Evolutionary conservation across 2,329 filamentous ascomycete genomes (phyloP), one percentile per base, ranked within the genome.

Genomic region (Aspergillus neotritici): DNA sequence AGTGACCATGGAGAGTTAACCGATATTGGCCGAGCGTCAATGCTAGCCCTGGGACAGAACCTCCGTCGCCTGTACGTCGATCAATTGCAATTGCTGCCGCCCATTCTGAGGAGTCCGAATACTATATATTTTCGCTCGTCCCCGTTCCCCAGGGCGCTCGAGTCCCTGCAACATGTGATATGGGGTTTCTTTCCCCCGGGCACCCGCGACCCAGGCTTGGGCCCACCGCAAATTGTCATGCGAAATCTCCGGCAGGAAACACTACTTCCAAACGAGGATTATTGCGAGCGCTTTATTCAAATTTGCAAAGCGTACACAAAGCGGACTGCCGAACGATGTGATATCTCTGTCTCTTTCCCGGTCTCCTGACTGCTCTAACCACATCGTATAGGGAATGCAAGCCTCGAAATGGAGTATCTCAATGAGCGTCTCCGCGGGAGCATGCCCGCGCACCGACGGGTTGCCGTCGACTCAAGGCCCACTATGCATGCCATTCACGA

Each of bases 1-100:
- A 41, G 39, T 12, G n/a, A 25, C 13, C 39, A 34, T 34, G 39
- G 39, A 12, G 39, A 41, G 17, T 25, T 41, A 13, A 41, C 39
- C 8, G 39, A 41, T 13, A 15, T 16, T 33, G 37, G 37, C 5
- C 13, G 31, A 14, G 13, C 16, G 9, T 14, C 16, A 5, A 41
- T 35, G 31, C 9, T 34, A 1, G 15, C 31, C 5, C 32, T 41
- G 8, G 39, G 39, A 9, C n/a, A n/a, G 1, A 14, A 34, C 12
- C 17, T 41, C 16, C 39, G 39, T 13, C 11, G 9, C 9, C 32
- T 41, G n/a, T 41, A 41, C 21, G n/a, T 41, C 9, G 31, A 41
- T 41, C 39, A 34, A 6, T 15, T 41, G 4, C 4, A 35, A 6
- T 14, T 41, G 4, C 31, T 41, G 11, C 39, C 39, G 4, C 6